Conservation (phyloP, 2,329 filamentous ascomycete genomes). For the Pseudogymnoascus verrucosus region DNA sequence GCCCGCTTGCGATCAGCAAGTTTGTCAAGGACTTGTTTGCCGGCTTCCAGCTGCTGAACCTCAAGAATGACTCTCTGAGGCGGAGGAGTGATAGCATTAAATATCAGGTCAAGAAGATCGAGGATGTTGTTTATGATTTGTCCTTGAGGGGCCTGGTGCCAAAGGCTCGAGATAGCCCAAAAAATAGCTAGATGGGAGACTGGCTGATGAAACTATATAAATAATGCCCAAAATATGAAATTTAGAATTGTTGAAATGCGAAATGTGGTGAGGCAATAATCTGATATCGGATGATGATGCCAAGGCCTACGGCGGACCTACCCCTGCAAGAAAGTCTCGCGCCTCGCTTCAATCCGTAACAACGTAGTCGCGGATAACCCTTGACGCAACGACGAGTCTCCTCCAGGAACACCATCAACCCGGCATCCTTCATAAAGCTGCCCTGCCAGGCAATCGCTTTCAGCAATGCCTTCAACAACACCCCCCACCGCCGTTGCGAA, state of each 20-base stretch:
- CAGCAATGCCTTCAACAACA: background rate
- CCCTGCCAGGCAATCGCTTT: background rate
- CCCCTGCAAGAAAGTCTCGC: constrained; percentile 6
- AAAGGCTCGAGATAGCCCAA: constrained; percentile 13
- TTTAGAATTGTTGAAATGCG: background rate
- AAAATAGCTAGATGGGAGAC: background rate
- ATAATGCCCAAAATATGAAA: background rate
- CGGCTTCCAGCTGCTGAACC: constrained; percentile 92
- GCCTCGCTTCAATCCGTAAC: constrained; percentile 3
- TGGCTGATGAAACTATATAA: background rate
- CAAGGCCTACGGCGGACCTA: background rate
- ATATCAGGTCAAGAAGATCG: constrained; percentile 95
- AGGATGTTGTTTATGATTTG: constrained; percentile 95
- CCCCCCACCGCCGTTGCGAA: background rate
- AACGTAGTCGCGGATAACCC: background rate
- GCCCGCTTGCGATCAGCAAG: constrained; percentile 78
- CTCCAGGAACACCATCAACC: background rate
- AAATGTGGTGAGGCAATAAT: background rate
- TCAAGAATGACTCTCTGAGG: constrained; percentile 90
- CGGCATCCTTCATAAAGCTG: background rate
- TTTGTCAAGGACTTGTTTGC: constrained; percentile 95
- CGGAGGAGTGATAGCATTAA: constrained; percentile 90
- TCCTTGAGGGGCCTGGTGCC: constrained; percentile 76
- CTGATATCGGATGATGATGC: constrained; percentile 8
- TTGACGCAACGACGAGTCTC: background rate